A percentile compares a stretch with the other conserved stretches of the same genome.
Conservation (phyloP, 768 basidiomycete species). For the Pleurotus eryngii region DNA sequence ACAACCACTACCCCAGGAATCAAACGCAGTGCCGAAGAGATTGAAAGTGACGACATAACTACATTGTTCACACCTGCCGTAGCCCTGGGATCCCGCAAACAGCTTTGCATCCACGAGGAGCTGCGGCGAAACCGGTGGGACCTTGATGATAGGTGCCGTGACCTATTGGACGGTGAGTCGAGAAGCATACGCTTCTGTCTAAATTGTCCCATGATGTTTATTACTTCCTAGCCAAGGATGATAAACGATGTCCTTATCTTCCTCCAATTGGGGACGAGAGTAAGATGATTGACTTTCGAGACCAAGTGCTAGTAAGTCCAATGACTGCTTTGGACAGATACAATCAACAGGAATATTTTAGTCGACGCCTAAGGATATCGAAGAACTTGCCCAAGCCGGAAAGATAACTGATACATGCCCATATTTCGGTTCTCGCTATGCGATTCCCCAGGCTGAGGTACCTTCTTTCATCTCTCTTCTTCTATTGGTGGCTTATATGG, state of each 20-base stretch:
- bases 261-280: slow-evolving; percentile 68
- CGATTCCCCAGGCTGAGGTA: slow-evolving; percentile 90
- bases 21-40: slow-evolving; percentile 25
- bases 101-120: slow-evolving; percentile 88
- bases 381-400: slow-evolving; percentile 81
- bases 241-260: slow-evolving; percentile 72
- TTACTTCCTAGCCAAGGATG: slow-evolving; percentile 48
- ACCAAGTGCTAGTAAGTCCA: slow-evolving; percentile 72
- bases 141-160: slow-evolving; percentile 86
- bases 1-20: slow-evolving; percentile 8
- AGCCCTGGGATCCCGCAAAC: slow-evolving; percentile 86
- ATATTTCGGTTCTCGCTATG: slow-evolving; percentile 87
- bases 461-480: slow-evolving; percentile 10
- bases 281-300: slow-evolving; percentile 77
- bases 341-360: slow-evolving; percentile 24
- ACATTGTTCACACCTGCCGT: slow-evolving; percentile 53
- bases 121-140: slow-evolving; percentile 62
- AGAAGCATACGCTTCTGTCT: neutral
- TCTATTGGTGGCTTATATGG: neutral
- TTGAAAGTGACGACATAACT: slow-evolving; percentile 20
- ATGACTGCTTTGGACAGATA: neutral
- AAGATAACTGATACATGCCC: slow-evolving; percentile 73
- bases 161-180: slow-evolving; percentile 63
- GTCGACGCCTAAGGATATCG: slow-evolving; percentile 92
- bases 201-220: neutral